phyloP scores from a whole-genome alignment of 768 basidiomycete species.

The Gloeostereum incarnatum region DNA sequence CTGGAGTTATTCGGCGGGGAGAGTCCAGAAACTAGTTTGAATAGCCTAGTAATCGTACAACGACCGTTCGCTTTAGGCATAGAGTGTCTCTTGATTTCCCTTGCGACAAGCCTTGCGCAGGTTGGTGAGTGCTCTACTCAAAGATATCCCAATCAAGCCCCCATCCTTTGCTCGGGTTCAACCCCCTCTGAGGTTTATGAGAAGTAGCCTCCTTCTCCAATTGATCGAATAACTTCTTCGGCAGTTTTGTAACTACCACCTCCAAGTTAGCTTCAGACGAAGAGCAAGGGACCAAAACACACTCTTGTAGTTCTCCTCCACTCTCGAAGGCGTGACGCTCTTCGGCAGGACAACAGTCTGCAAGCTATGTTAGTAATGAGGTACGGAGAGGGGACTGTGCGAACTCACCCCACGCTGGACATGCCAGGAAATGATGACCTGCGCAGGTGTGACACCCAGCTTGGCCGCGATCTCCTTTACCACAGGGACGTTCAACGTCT shows the following conservation, averaged over 20 bases:
- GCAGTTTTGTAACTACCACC: slow-evolving; percentile 22
- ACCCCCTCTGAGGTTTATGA: slow-evolving; percentile 44
- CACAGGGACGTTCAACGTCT: slow-evolving; percentile 50
- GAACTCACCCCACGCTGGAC: slow-evolving; percentile 60
- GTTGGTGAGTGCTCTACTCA: no score
- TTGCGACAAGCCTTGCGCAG: no score
- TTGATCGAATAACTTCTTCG: slow-evolving; percentile 29
- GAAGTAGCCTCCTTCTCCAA: slow-evolving; percentile 42
- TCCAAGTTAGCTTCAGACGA: slow-evolving; percentile 15
- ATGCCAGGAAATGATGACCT: slow-evolving; percentile 70
- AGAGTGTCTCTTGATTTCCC: no score
- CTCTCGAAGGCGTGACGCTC: slow-evolving; percentile 60
- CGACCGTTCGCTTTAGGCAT: no score
- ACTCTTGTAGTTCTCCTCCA: slow-evolving; percentile 66
- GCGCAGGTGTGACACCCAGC: slow-evolving; percentile 65
- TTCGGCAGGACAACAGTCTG: slow-evolving; percentile 71
- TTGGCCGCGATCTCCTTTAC: slow-evolving; percentile 49
- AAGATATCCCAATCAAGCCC: slow-evolving; percentile 56
- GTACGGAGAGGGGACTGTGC: neutral
- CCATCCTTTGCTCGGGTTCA: slow-evolving; percentile 55
- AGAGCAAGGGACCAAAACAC: slow-evolving; percentile 16
- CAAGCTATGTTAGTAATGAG: neutral
- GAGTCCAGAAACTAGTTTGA: no score
- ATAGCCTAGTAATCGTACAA: no score
- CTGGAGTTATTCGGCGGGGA: no score